Conservation (phyloP, 768 basidiomycete genomes). For the Russula ochroleuca region DNA sequence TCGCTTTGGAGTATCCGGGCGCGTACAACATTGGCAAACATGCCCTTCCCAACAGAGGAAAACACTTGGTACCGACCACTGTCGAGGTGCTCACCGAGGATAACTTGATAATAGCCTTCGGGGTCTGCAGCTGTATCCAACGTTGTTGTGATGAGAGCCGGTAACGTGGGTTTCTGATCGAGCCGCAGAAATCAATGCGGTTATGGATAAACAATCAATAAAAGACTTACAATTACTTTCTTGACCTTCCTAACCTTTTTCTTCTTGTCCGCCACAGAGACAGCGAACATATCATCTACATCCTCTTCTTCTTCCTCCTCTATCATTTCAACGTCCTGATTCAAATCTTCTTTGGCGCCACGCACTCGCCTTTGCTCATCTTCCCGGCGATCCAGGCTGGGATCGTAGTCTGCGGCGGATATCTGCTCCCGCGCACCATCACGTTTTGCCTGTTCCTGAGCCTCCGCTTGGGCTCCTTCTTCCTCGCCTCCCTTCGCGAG, state of each 20-base stretch:
- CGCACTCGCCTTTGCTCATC: slow-evolving; percentile 72
- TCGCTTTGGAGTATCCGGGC: slow-evolving; percentile 76
- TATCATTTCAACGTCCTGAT: slow-evolving; percentile 44
- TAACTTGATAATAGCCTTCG: slow-evolving; percentile 94
- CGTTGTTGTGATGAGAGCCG: slow-evolving; percentile 67
- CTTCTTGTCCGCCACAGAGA: slow-evolving; percentile 45
- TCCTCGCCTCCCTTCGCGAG: slow-evolving; percentile 63
- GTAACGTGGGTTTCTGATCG: slow-evolving; percentile 48
- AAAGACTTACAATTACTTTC: slow-evolving; percentile 45
- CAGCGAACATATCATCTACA: slow-evolving; percentile 94
- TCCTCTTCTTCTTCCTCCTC: slow-evolving; percentile 66
- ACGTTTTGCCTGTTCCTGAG: slow-evolving; percentile 41
- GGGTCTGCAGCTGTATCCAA: slow-evolving; percentile 88
- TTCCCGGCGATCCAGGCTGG: slow-evolving; percentile 74
- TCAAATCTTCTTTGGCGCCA: slow-evolving; percentile 38
- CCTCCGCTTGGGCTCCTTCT: slow-evolving; percentile 44
- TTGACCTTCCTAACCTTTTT: slow-evolving; percentile 59
- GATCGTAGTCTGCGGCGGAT: slow-evolving; percentile 91
- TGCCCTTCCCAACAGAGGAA: slow-evolving; percentile 93
- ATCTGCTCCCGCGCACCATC: slow-evolving; percentile 60
- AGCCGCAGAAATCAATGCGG: not conserved
- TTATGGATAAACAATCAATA: slow-evolving; percentile 1
- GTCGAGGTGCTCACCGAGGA: slow-evolving; percentile 91
- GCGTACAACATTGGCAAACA: slow-evolving; percentile 96
- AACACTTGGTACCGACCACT: slow-evolving; percentile 92